Evolutionary conservation across 148 eudicot species (phyloP), one percentile per base, ranked within the genome.

Genomic region (Talinum fruticosum): DNA sequence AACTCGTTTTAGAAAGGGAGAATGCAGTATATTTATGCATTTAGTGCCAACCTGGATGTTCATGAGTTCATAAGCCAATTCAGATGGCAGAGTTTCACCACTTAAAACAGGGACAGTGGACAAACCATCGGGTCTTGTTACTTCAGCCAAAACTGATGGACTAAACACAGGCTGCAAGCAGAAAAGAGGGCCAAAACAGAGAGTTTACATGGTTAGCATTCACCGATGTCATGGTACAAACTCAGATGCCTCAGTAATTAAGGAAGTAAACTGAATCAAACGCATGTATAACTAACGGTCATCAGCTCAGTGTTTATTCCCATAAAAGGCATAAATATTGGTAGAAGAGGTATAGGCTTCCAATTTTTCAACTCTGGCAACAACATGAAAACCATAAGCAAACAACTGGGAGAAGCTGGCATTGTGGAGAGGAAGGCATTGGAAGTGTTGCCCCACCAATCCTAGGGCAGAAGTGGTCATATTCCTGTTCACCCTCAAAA

Each of bases 61-160:
- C 91, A 95, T 88, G 67, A 92, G 65, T 81, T 95, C 96, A 83
- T 87, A 86, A 72, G 96, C 96, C 86, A 95, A 79, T 84, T 95
- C 97, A 76, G 98, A 91, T 66, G 98, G 86, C 72, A 89, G 37
- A 83, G 90, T 84, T 85, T 92, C 96, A 59, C 97, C 92, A 79
- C 75, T 85, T 73, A 89, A 79, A 64, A 89, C 82, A 38, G 97
- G 86, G 74, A 94, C 80, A 7, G 91, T 84, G 15, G 96, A 92
- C 32, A 87, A 85, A 51, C 96, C 97, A 82, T 95, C 97, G 29
- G 98, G 96, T 83, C 96, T 89, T 38, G 93, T 87, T 75, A 95
- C 92, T 82, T 95, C 98, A 47, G 93, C 91, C 61, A 95, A 79
- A 72, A 91, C 84, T 33, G 98, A 94, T 59, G 97, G 90, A 78